phyloP scores from a whole-genome alignment of 306 rosid species.

The Fagus crenata region DNA sequence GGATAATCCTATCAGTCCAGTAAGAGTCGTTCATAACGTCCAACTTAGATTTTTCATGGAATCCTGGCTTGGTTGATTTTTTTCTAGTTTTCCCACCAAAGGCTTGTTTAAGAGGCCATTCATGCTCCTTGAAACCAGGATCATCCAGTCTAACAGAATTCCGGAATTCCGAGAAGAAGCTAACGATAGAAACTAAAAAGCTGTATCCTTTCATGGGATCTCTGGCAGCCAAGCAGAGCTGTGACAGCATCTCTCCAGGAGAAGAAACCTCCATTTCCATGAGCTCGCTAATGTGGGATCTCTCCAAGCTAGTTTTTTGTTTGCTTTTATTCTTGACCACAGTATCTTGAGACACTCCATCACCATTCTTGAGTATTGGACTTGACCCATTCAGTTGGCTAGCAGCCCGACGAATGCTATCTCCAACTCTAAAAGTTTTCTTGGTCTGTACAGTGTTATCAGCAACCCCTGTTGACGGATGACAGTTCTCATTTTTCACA shows the following conservation, averaged over 20 bases:
- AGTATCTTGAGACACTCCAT: slow-evolving; percentile 24
- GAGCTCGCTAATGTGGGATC: slow-evolving; percentile 24
- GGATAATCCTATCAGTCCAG: slow-evolving; percentile 64
- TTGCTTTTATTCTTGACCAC: slow-evolving; percentile 5
- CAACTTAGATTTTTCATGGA: slow-evolving; percentile 29
- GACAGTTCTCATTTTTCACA: slow-evolving; percentile 11
- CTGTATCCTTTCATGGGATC: slow-evolving; percentile 42
- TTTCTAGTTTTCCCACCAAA: slow-evolving; percentile 38
- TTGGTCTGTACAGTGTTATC: slow-evolving; percentile 18
- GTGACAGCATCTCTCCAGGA: slow-evolving; percentile 44
- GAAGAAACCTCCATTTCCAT: slow-evolving; percentile 31
- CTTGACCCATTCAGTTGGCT: slow-evolving; percentile 43
- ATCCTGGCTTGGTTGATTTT: slow-evolving; percentile 27
- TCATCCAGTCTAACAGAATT: slow-evolving; percentile 30
- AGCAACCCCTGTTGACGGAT: slow-evolving; percentile 2
- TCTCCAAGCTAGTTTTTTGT: slow-evolving; percentile 14
- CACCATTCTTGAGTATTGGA: slow-evolving; percentile 40
- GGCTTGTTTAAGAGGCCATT: slow-evolving; percentile 32
- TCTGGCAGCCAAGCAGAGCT: slow-evolving; percentile 48
- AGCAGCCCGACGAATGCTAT: slow-evolving; percentile 49
- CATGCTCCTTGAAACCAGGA: slow-evolving; percentile 35
- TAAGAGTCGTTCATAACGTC: slow-evolving; percentile 52
- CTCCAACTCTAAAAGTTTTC: slow-evolving; percentile 49
- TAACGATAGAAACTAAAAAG: slow-evolving; percentile 22
- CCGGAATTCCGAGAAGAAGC: slow-evolving; percentile 50